Evolutionary conservation across 441 rosid species (phyloP).

Genomic region (Omphalea diandra): DNA sequence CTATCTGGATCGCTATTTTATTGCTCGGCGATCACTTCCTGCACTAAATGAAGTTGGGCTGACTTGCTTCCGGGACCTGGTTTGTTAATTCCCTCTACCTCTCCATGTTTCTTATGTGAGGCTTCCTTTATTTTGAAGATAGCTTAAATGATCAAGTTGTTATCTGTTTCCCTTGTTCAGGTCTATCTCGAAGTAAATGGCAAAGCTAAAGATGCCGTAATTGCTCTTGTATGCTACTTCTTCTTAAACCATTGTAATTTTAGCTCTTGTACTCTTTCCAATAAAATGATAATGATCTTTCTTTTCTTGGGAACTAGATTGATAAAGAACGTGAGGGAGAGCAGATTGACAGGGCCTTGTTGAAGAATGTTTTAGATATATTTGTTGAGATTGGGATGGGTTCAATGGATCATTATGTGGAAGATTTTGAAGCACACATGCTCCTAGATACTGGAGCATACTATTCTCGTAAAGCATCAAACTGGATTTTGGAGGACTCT

Average conservation of each 20-base stretch:
- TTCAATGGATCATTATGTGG: slow-evolving; percentile 61
- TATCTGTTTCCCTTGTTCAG: slow-evolving; percentile 37
- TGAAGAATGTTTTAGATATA: slow-evolving; percentile 84
- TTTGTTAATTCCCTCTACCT: slow-evolving; percentile 25
- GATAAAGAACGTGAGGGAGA: slow-evolving; percentile 91
- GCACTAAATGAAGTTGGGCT: slow-evolving; percentile 83
- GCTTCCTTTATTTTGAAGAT: not conserved
- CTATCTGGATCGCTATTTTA: slow-evolving; percentile 88
- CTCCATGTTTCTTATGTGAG: not conserved
- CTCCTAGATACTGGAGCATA: slow-evolving; percentile 71
- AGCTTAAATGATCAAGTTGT: not conserved
- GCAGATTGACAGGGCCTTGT: slow-evolving; percentile 74
- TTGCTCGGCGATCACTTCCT: slow-evolving; percentile 75
- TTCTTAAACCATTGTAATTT: not conserved
- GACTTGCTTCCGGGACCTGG: slow-evolving; percentile 83
- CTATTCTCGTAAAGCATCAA: slow-evolving; percentile 88
- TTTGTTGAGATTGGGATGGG: slow-evolving; percentile 96
- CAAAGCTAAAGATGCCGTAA: slow-evolving; percentile 74
- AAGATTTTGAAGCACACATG: slow-evolving; percentile 73
- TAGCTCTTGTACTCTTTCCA: not conserved
- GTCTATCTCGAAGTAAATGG: slow-evolving; percentile 57
- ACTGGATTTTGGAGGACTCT: slow-evolving; percentile 84
- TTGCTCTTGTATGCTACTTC: slow-evolving; percentile 55
- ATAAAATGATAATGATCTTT: slow-evolving; percentile 2
- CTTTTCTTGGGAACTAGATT: slow-evolving; percentile 43